Percentiles rank a stretch among this genome's conserved stretches.
phyloP scores from a whole-genome alignment of 2,329 filamentous ascomycete species.

The Penicillium sp. region DNA sequence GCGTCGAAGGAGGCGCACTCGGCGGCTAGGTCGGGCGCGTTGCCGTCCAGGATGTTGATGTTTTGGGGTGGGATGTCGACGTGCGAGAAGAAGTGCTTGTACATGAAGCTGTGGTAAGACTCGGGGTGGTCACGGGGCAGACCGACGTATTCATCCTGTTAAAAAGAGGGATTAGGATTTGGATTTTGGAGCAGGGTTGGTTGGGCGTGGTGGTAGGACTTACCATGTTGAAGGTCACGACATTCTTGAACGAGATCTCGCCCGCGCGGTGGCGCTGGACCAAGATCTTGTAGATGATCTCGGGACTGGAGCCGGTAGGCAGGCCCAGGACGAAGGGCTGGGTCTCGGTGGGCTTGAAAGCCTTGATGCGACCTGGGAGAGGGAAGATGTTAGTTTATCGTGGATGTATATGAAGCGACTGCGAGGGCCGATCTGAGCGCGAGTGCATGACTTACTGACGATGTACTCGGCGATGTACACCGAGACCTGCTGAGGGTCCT shows the following conservation, averaged over 20 bases:
- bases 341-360: slow-evolving; percentile 70
- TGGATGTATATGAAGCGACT: neutral
- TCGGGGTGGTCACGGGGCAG: slow-evolving; percentile 80
- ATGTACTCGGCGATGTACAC: slow-evolving; percentile 81
- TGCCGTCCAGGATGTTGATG: slow-evolving; percentile 82
- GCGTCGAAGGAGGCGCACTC: slow-evolving; percentile 81
- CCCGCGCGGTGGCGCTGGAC: slow-evolving; percentile 53
- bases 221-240: slow-evolving; percentile 92
- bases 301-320: slow-evolving; percentile 79
- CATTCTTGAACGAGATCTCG: slow-evolving; percentile 80
- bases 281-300: slow-evolving; percentile 74
- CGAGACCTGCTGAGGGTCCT: slow-evolving; percentile 68
- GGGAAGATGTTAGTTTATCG: slow-evolving; percentile 6
- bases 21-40: slow-evolving; percentile 70
- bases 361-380: slow-evolving; percentile 68
- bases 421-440: neutral
- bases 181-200: neutral
- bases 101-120: slow-evolving; percentile 92
- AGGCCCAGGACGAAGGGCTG: slow-evolving; percentile 81
- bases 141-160: slow-evolving; percentile 80
- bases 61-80: slow-evolving; percentile 80
- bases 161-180: neutral
- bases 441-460: slow-evolving; percentile 55
- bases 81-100: slow-evolving; percentile 85
- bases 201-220: slow-evolving; percentile 12